phyloP scores from a whole-genome alignment of 2,329 filamentous ascomycete species.

The Pseudogymnoascus sp. region DNA sequence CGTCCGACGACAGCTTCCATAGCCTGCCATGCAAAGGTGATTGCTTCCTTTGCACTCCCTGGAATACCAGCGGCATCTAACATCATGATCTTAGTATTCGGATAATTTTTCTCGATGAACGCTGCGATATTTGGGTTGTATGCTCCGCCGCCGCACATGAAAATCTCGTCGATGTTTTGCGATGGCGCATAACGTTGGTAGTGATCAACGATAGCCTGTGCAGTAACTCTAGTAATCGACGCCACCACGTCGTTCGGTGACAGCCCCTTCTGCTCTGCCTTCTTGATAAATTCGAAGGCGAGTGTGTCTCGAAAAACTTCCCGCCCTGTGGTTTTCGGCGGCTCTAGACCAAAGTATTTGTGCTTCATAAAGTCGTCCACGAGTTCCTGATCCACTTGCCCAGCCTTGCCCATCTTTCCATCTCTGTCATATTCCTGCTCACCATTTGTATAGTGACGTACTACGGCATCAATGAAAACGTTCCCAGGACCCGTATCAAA shows the following conservation, averaged over 20 bases:
- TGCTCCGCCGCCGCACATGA: constrained; percentile 54
- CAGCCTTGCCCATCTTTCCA: constrained; percentile 42
- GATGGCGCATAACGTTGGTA: constrained; percentile 42
- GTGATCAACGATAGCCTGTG: constrained; percentile 48
- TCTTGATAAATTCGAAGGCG: constrained; percentile 44
- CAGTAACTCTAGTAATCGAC: constrained; percentile 52
- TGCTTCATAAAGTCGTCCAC: constrained; percentile 44
- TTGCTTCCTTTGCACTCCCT: constrained; percentile 50
- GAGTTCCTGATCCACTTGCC: constrained; percentile 43
- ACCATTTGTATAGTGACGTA: constrained; percentile 47
- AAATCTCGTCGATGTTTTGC: constrained; percentile 46
- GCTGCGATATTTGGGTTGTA: constrained; percentile 49
- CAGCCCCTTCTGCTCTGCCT: constrained; percentile 38
- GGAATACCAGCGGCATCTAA: constrained; percentile 52
- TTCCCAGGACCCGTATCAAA: constrained; percentile 53
- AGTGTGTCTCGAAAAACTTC: constrained; percentile 54
- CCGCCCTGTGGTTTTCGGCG: constrained; percentile 51
- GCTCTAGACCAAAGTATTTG: constrained; percentile 43
- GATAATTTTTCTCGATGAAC: constrained; percentile 44
- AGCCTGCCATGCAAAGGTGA: constrained; percentile 54
- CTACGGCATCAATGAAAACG: constrained; percentile 48
- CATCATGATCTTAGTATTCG: constrained; percentile 43
- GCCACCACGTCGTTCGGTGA: constrained; percentile 47
- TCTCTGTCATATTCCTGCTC: constrained; percentile 44
- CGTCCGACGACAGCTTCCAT: constrained; percentile 52